Conservation (phyloP, 345 rosid genomes). For the Theobroma cacao region DNA sequence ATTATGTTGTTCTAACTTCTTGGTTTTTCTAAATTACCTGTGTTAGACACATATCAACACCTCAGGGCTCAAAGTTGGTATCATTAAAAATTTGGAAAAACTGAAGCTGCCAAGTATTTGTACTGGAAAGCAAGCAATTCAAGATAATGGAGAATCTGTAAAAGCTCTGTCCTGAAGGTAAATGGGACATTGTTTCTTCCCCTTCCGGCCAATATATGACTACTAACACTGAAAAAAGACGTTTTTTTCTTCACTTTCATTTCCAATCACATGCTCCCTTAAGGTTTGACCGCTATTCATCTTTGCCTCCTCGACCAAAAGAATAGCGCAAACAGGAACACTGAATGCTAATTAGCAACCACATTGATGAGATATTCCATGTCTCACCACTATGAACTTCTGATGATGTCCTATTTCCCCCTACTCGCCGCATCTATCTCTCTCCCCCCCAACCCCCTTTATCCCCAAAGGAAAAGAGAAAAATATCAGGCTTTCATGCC, state of each 20-base stretch:
- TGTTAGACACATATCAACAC: neutral
- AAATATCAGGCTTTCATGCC: neutral
- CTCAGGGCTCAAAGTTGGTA: neutral
- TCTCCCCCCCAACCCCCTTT: too few relatives aligned
- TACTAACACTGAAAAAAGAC: neutral
- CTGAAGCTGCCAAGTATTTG: neutral
- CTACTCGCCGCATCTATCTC: too few relatives aligned
- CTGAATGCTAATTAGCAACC: neutral
- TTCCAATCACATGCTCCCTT: neutral
- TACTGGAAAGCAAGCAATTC: neutral
- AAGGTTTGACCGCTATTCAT: neutral
- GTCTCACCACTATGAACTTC: neutral
- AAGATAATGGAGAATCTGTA: neutral
- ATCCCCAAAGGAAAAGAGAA: neutral
- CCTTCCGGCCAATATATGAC: neutral
- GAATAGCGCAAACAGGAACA: neutral
- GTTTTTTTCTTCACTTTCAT: neutral
- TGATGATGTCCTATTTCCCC: neutral
- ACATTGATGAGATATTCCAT: neutral
- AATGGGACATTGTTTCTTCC: neutral
- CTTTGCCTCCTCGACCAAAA: neutral
- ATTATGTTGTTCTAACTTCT: neutral
- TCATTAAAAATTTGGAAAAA: neutral
- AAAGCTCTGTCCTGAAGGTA: neutral
- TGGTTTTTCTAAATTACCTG: neutral